Percentiles rank a stretch among this genome's conserved stretches.
Conservation (phyloP, 148 eudicot genomes). For the Agrostemma githago region DNA sequence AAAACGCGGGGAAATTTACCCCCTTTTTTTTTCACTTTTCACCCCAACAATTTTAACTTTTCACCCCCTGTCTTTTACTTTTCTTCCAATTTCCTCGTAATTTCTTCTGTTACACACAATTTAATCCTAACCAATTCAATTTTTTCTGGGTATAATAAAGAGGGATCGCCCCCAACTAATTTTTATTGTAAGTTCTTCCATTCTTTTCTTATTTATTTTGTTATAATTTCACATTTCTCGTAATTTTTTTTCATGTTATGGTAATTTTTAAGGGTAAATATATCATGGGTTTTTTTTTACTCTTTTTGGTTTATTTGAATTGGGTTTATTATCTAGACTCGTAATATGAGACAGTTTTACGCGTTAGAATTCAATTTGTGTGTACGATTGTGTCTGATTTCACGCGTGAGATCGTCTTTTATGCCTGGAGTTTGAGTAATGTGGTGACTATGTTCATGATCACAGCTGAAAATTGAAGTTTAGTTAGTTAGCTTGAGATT, state of each 20-base stretch:
- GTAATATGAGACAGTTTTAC: too few relatives aligned
- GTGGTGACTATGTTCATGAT: neutral
- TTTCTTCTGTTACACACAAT: neutral
- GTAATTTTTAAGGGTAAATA: neutral
- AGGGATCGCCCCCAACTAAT: neutral
- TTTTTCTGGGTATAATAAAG: neutral
- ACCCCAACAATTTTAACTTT: too few relatives aligned
- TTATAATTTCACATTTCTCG: neutral
- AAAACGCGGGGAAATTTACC: constrained; percentile 2
- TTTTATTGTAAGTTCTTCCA: constrained; percentile 17
- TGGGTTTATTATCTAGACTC: too few relatives aligned
- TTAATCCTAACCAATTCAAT: neutral
- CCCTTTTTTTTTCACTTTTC: too few relatives aligned
- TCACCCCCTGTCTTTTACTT: neutral
- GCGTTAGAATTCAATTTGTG: neutral
- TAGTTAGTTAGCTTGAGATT: too few relatives aligned
- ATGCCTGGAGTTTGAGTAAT: neutral
- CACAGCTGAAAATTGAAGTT: neutral
- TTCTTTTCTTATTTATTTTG: neutral
- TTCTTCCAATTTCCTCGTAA: neutral
- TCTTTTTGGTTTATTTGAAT: neutral
- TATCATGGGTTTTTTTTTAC: neutral
- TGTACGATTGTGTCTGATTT: neutral
- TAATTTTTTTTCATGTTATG: neutral
- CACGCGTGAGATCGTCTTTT: neutral